Percentiles rank a stretch among this genome's conserved stretches.
Evolutionary conservation across 2,329 filamentous ascomycete genomes (phyloP).

Genomic region (Aspergillus nomiae): DNA sequence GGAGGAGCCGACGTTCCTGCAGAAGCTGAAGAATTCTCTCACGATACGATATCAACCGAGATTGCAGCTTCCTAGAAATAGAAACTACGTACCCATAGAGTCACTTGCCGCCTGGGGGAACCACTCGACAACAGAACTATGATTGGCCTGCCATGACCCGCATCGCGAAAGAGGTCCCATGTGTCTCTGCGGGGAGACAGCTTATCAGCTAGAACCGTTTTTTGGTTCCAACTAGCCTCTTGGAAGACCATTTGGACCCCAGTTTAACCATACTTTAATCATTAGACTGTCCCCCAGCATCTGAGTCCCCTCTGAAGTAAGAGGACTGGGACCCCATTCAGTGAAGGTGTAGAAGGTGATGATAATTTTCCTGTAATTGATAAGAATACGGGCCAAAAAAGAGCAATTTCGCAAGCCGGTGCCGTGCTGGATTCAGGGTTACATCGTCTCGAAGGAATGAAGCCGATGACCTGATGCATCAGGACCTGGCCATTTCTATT

Average conservation of each 20-base stretch:
- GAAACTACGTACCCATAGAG: neutral
- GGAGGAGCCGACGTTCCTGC: neutral
- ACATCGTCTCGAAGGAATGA: neutral
- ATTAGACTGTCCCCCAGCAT: neutral
- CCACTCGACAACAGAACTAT: neutral
- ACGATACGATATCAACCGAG: neutral
- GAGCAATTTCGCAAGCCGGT: neutral
- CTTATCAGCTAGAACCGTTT: neutral
- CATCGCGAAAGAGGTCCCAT: neutral
- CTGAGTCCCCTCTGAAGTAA: no score
- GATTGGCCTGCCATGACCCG: neutral
- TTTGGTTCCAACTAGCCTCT: no score
- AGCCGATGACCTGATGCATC: neutral
- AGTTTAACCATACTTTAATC: neutral
- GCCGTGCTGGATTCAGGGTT: neutral
- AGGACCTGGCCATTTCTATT: neutral
- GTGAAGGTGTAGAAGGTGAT: neutral
- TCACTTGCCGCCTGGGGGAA: neutral
- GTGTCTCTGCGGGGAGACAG: neutral
- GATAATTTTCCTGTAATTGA: neutral
- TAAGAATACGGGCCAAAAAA: fast-evolving
- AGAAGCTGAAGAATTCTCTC: neutral
- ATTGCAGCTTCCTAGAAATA: neutral
- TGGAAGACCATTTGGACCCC: fast-evolving
- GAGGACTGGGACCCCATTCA: neutral